A percentile compares a stretch with the other conserved stretches of the same genome.
Evolutionary conservation across 805 yeast species (phyloP).

Genomic region (Yamadazyma philogaea): DNA sequence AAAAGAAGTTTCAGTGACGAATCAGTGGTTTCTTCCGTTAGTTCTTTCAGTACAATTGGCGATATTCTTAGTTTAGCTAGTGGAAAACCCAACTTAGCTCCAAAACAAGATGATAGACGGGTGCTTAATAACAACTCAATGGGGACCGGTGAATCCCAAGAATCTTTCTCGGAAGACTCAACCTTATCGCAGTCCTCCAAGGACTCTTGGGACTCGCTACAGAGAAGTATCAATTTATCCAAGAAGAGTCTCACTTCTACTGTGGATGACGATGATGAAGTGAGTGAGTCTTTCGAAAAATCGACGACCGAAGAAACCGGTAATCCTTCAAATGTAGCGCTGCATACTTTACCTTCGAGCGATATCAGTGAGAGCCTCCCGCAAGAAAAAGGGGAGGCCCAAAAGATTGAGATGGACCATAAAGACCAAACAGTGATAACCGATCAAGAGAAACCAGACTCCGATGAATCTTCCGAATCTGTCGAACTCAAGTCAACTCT

Average conservation of each 20-base stretch:
- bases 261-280: slow-evolving; percentile 1
- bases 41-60: slow-evolving; percentile 35
- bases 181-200: slow-evolving; percentile 10
- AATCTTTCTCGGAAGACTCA: slow-evolving; percentile 6
- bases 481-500: slow-evolving; percentile 8
- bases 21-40: slow-evolving; percentile 36
- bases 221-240: slow-evolving; percentile 17
- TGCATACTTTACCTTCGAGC: background rate
- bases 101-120: background rate
- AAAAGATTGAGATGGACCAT: slow-evolving; percentile 4
- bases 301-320: no score
- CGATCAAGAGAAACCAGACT: slow-evolving; percentile 10
- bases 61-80: slow-evolving; percentile 23
- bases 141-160: slow-evolving; percentile 3
- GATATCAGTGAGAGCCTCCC: slow-evolving; percentile 3
- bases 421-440: slow-evolving; percentile 8
- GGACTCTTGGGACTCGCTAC: slow-evolving; percentile 29
- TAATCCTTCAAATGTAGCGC: no score
- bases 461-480: slow-evolving; percentile 6
- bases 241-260: slow-evolving; percentile 3
- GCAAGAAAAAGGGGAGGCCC: slow-evolving; percentile 3
- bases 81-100: slow-evolving; percentile 3
- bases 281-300: slow-evolving; percentile 1
- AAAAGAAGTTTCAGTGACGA: slow-evolving; percentile 37
- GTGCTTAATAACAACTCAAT: slow-evolving; percentile 7